Evolutionary conservation across 345 rosid genomes (phyloP), one percentile per base, ranked within the genome.

Genomic region (Linum tenue): DNA sequence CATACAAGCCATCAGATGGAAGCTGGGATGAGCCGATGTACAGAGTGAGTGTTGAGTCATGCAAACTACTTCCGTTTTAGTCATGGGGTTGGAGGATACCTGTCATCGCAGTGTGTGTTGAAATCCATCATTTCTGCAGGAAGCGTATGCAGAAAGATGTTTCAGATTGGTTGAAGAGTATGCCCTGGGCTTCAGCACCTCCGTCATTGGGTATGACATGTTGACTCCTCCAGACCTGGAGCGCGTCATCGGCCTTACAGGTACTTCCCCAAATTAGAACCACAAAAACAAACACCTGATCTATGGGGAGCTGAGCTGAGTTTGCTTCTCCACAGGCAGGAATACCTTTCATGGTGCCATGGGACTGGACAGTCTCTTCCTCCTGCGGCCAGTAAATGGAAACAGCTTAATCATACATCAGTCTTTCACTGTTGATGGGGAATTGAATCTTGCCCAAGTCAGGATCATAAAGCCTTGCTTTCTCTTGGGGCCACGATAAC

Each of bases 171-270:
- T 72, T 37, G 70, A 66, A 1, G 75, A 72, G 36, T 62, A 72
- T 61, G 75, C 70, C 37, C 67, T 70, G n/a, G 75, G 85, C 55
- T 91, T 91, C 78, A 85, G 89, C 76, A 77, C 94, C 55, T 86
- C 91, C 3, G 38, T 88, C 59, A 76, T 86, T 57, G 90, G 86
- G 58, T 91, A 85, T 42, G 94, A 88, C 71, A 85, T 91, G 90
- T 62, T 91, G 82, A 88, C 98, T 51, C 96, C 94, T 39, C 91
- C 87, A 0, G 98, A 88, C 67, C 91, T 88, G 14, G 98, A 86
- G 71, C 77, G 95, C 69, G 87, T 82, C 76, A 84, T 89, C 63
- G 92, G 98, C 61, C 76, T 88, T 44, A 88, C 94, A 80, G 88
- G 95, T 90, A 79, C 39, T 44, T 58, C 31, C 31, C 14, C 1